Conservation (phyloP, 805 yeast species). For the Candida anglica region DNA sequence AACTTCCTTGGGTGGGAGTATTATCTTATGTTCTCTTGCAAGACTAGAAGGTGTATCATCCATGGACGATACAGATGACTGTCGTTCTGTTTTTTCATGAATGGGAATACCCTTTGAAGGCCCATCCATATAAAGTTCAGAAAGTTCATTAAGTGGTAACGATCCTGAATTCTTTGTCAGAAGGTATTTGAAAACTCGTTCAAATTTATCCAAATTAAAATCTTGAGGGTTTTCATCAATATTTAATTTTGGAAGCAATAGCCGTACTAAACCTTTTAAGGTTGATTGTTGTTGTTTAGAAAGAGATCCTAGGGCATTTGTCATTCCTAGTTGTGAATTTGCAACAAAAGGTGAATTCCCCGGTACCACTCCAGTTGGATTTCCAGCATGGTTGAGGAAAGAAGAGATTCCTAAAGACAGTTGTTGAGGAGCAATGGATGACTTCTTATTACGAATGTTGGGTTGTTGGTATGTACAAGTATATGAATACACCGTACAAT, state of each 20-base stretch:
- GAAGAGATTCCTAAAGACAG: neutral
- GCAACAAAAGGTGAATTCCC: neutral
- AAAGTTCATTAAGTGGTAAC: slow-evolving; percentile 20
- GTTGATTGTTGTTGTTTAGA: slow-evolving; percentile 5
- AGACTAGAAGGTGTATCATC: slow-evolving; percentile 15
- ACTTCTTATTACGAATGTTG: slow-evolving; percentile 47
- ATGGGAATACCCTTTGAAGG: slow-evolving; percentile 12
- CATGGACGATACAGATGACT: slow-evolving; percentile 12
- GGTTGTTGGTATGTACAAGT: slow-evolving; percentile 85
- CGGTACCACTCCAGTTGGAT: slow-evolving; percentile 1
- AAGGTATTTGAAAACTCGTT: slow-evolving; percentile 17
- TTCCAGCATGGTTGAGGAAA: neutral
- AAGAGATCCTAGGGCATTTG: neutral
- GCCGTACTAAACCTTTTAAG: slow-evolving; percentile 30
- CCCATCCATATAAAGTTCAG: slow-evolving; percentile 22
- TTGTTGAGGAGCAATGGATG: slow-evolving; percentile 4
- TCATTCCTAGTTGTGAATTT: neutral
- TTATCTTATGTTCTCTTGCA: slow-evolving; percentile 53
- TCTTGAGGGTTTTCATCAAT: slow-evolving; percentile 24
- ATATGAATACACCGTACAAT: slow-evolving; percentile 83
- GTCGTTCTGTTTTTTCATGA: slow-evolving; percentile 8
- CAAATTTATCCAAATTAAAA: slow-evolving; percentile 33
- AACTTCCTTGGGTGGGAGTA: slow-evolving; percentile 70
- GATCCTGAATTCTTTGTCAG: slow-evolving; percentile 14
- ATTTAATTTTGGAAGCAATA: slow-evolving; percentile 31